Evolutionary conservation across 352 stramenopile genomes (phyloP).

Genomic region (Pythium insidiosum): DNA sequence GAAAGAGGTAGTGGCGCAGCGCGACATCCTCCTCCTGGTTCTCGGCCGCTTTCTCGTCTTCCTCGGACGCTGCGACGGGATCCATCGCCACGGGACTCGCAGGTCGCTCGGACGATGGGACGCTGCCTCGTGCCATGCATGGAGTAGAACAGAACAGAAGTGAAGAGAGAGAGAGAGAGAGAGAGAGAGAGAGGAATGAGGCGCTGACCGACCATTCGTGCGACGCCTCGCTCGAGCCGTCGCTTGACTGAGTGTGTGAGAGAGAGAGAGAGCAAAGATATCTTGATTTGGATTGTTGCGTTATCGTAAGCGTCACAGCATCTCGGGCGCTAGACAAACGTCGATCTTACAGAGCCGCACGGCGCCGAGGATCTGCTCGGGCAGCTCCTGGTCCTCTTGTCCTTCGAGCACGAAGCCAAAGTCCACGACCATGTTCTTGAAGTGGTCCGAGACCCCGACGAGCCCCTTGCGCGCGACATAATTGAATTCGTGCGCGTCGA

Average conservation of each 20-base stretch:
- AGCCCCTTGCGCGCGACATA: slow-evolving; percentile 73
- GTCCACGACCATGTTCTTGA: slow-evolving; percentile 76
- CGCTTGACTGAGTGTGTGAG: no score
- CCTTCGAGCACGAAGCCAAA: slow-evolving; percentile 80
- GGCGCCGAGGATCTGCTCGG: slow-evolving; percentile 65
- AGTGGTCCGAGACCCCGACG: slow-evolving; percentile 61
- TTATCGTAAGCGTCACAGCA: slow-evolving; percentile 15
- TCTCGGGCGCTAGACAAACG: slow-evolving; percentile 30
- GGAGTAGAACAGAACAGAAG: no score
- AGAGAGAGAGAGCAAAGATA: no score
- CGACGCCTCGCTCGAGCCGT: no score
- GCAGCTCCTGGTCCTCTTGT: slow-evolving; percentile 67
- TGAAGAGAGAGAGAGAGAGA: no score
- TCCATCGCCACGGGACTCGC: no score
- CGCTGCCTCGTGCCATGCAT: no score
- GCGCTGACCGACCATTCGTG: no score
- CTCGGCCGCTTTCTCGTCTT: not conserved
- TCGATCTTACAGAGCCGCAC: slow-evolving; percentile 79
- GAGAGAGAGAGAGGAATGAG: no score
- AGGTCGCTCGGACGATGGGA: no score
- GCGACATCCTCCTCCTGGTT: not conserved
- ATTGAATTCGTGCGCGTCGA: slow-evolving; percentile 81
- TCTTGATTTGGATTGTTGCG: not conserved
- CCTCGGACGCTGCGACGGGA: not conserved
- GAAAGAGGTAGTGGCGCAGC: slow-evolving; percentile 22